Base-by-base conservation (phyloP, 305 asterid genomes). In the Fraxinus paxiana region DNA sequence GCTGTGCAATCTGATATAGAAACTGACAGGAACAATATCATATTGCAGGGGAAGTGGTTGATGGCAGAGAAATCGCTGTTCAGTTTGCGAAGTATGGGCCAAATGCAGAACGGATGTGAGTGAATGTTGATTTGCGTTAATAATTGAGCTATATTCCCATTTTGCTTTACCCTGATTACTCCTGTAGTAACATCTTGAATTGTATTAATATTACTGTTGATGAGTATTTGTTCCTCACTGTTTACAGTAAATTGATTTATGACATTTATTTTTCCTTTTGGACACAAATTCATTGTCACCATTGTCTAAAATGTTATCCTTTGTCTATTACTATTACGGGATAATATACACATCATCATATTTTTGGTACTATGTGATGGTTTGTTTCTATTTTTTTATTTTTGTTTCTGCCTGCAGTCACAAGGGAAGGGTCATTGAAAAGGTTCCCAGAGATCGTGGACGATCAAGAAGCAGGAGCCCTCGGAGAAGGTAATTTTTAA, bases 21-120 rank as follows among this genome's bases (percentile, higher is more conserved):
- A 69, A 15, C 75, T 69, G 41, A 69, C 37, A 26, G n/a, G 22
- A 31, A 69, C 41, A 13, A 73, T 37, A 24, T 35, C 10, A 9
- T 22, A 24, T 73, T 80, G 75, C 72, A 85, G 88, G 88, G 34
- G 80, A 77, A 76, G 51, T 76, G 41, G 88, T 85, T 56, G 88
- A 82, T 72, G 86, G 88, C 13, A 76, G 88, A 77, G 86, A 82
- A 74, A 82, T 85, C 26, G 73, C 82, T 35, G 86, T 85, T 31
- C 87, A 82, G 59, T 85, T 85, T 82, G 87, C 87, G 0, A 85
- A 85, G 79, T 85, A 85, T 41, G 87, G 87, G 26, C 87, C 85
- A 26, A 77, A 79, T 76, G 83, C 85, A 1, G 87, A 85, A 76
- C 73, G 84, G 43, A 85, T 85, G 88, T 82, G 74, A 82, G 88